phyloP scores from a whole-genome alignment of 106 monocot genomes.

The Dendrobium officinale region DNA sequence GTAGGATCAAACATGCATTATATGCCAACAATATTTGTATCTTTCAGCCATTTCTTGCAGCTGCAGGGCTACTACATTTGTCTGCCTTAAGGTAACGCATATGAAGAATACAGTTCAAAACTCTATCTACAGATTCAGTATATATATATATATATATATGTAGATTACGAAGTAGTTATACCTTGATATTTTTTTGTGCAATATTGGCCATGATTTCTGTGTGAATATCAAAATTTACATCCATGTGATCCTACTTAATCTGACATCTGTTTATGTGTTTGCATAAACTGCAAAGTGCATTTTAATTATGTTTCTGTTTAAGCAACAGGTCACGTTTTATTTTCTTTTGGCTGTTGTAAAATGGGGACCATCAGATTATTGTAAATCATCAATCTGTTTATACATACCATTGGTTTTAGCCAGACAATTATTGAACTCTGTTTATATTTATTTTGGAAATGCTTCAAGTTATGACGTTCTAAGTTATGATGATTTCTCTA shows the following conservation, averaged over 20 bases:
- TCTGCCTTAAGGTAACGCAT: slow-evolving; percentile 53
- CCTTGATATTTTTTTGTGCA: neutral
- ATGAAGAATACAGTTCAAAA: neutral
- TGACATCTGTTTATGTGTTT: no score
- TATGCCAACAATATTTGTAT: slow-evolving; percentile 77
- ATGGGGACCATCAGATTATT: neutral
- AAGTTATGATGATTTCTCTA: neutral
- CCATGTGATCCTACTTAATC: no score
- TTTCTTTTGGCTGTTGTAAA: neutral
- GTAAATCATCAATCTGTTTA: neutral
- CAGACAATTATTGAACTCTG: neutral
- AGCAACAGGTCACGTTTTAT: neutral
- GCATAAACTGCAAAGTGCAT: neutral
- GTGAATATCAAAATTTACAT: neutral
- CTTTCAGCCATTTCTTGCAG: slow-evolving; percentile 69
- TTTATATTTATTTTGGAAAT: neutral
- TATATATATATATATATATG: no score
- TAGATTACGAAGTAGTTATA: neutral
- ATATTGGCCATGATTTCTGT: neutral
- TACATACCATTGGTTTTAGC: neutral
- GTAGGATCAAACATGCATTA: slow-evolving; percentile 82
- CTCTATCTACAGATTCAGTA: neutral
- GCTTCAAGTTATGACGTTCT: neutral
- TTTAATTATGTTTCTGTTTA: neutral
- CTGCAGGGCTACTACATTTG: slow-evolving; percentile 58